These are phyloP conservation scores for Trametes cinnabarina DNA, from an alignment of 768 basidiomycete species.

Conservation along the genomic window DNA sequence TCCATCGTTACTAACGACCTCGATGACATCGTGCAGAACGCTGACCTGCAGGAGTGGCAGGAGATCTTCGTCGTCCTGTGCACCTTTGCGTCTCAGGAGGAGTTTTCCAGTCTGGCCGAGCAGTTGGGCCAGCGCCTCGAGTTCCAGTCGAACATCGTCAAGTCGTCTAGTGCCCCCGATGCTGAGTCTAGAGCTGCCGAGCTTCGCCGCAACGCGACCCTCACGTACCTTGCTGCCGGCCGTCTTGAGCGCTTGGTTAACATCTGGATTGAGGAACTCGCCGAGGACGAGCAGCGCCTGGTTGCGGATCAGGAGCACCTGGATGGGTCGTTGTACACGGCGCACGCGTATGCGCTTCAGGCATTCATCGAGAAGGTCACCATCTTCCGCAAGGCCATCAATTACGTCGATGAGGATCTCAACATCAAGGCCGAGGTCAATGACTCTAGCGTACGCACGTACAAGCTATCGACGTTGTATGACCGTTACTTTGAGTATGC, in stretches of 20 bases:
- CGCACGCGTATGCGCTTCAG: slow-evolving; percentile 83
- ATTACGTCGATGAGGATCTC: slow-evolving; percentile 76
- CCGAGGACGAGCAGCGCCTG: slow-evolving; percentile 72
- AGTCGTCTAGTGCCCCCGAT: slow-evolving; percentile 47
- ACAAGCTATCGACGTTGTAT: slow-evolving; percentile 83
- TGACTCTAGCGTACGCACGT: slow-evolving; percentile 55
- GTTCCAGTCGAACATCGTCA: slow-evolving; percentile 67
- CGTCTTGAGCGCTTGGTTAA: slow-evolving; percentile 82
- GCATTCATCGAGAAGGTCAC: slow-evolving; percentile 96
- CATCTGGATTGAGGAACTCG: slow-evolving; percentile 90
- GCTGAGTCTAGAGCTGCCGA: slow-evolving; percentile 42
- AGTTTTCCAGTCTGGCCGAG: slow-evolving; percentile 86
- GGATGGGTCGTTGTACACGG: slow-evolving; percentile 64
- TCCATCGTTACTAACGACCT: slow-evolving; percentile 92
- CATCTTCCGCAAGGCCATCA: slow-evolving; percentile 85
- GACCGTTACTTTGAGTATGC: slow-evolving; percentile 97
- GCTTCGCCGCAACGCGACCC: slow-evolving; percentile 81
- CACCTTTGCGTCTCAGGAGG: slow-evolving; percentile 84
- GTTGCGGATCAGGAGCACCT: slow-evolving; percentile 39
- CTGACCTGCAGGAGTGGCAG: slow-evolving; percentile 91
- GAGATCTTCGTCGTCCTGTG: slow-evolving; percentile 96
- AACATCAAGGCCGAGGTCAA: slow-evolving; percentile 32
- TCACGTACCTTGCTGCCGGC: slow-evolving; percentile 91
- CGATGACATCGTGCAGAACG: slow-evolving; percentile 92
- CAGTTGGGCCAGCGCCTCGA: slow-evolving; percentile 90